Conservation (phyloP, 306 rosid species). For the Amphicarpaea edgeworthii region DNA sequence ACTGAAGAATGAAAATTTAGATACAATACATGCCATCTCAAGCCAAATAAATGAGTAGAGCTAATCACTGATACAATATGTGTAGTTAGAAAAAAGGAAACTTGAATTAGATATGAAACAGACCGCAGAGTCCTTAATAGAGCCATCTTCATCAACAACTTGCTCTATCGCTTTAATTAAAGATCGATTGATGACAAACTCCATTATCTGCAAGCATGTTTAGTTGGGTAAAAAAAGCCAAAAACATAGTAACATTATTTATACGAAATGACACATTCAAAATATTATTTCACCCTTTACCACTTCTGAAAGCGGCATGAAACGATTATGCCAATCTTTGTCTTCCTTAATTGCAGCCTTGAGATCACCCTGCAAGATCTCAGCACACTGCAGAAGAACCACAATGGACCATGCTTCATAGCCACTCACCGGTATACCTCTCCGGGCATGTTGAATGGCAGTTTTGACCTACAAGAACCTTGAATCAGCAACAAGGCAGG, state of each 20-base stretch:
- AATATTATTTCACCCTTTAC: slow-evolving; percentile 56
- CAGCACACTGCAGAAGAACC: slow-evolving; percentile 73
- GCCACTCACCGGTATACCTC: slow-evolving; percentile 64
- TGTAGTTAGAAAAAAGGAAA: slow-evolving; percentile 22
- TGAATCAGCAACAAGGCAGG: slow-evolving; percentile 46
- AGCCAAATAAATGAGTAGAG: slow-evolving; percentile 36
- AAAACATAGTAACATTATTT: slow-evolving; percentile 36
- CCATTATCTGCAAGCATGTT: slow-evolving; percentile 72
- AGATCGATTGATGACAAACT: slow-evolving; percentile 69
- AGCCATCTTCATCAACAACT: slow-evolving; percentile 85
- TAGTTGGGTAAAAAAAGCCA: slow-evolving; percentile 8
- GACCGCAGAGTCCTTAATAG: slow-evolving; percentile 93
- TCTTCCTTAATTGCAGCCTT: slow-evolving; percentile 77
- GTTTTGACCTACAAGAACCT: slow-evolving; percentile 74
- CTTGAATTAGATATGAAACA: slow-evolving; percentile 49
- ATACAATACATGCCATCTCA: slow-evolving; percentile 38
- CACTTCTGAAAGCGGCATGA: slow-evolving; percentile 90
- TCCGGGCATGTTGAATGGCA: slow-evolving; percentile 71
- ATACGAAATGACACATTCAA: slow-evolving; percentile 18
- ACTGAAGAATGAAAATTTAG: slow-evolving; percentile 17
- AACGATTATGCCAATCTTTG: slow-evolving; percentile 74
- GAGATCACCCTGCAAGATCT: slow-evolving; percentile 69
- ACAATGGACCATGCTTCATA: slow-evolving; percentile 72
- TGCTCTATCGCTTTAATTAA: slow-evolving; percentile 73
- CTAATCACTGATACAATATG: slow-evolving; percentile 18